These are phyloP conservation scores for Drechslerella coelobrocha DNA, from an alignment of 2,329 filamentous ascomycete genomes.

Conservation along the genomic window DNA sequence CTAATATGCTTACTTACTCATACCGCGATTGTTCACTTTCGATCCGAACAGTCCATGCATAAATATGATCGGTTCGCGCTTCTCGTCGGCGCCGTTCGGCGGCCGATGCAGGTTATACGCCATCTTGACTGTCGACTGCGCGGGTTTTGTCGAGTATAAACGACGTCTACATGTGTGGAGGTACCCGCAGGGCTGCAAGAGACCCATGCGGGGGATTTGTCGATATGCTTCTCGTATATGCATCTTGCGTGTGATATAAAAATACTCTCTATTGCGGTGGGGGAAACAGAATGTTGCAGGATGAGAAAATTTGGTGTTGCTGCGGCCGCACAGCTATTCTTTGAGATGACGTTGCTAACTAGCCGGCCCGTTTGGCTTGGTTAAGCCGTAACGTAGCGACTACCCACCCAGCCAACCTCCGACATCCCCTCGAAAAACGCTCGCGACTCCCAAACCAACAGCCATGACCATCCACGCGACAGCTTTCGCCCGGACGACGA, in stretches of 20 bases:
- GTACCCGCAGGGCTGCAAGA: neutral
- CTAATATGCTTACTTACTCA: conserved; percentile 78
- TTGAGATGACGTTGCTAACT: conserved; percentile 1
- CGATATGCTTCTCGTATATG: conserved; percentile 15
- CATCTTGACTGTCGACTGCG: conserved; percentile 58
- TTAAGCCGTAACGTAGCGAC: too few relatives aligned
- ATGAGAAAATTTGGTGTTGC: conserved; percentile 40
- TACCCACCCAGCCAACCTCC: conserved; percentile 27
- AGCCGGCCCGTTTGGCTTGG: neutral
- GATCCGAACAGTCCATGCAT: conserved; percentile 94
- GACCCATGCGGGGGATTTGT: conserved; percentile 11
- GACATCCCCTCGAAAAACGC: conserved; percentile 5
- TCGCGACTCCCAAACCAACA: conserved; percentile 1
- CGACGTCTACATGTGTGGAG: neutral
- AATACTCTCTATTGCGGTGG: neutral
- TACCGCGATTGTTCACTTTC: conserved; percentile 91
- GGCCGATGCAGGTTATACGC: conserved; percentile 73
- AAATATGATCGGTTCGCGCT: conserved; percentile 75
- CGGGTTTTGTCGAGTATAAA: conserved; percentile 6
- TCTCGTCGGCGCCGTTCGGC: conserved; percentile 57
- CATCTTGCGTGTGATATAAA: neutral
- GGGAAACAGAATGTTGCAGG: conserved; percentile 1
- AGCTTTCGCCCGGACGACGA: conserved; percentile 81
- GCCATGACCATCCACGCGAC: conserved; percentile 88
- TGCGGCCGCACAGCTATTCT: neutral